Percentiles rank a stretch among this genome's conserved stretches.
Conservation (phyloP, 2,329 filamentous ascomycete species). For the Beauveria rudraprayagi region DNA sequence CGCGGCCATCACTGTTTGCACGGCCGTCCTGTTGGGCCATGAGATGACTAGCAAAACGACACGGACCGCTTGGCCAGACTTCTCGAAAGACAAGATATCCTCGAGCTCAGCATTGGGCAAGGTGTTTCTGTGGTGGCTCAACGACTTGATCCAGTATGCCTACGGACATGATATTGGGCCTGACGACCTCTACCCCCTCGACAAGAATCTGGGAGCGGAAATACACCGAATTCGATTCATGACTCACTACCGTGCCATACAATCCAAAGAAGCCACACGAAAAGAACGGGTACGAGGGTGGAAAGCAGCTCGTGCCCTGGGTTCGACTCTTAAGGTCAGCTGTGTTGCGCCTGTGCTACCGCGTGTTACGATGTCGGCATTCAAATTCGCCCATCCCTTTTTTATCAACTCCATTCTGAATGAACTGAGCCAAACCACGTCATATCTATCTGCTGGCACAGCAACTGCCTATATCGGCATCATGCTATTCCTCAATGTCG, state of each 20-base stretch:
- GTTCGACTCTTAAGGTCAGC: background rate
- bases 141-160: conserved; percentile 1
- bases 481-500: background rate
- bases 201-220: background rate
- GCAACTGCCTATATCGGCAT: background rate
- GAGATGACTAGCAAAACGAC: background rate
- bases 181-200: background rate
- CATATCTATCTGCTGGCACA: background rate
- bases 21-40: background rate
- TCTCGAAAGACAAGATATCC: background rate
- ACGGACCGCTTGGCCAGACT: background rate
- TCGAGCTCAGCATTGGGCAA: background rate
- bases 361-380: background rate
- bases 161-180: background rate
- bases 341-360: background rate
- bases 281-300: background rate
- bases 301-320: background rate
- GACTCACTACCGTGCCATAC: background rate
- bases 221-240: conserved; percentile 1
- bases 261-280: background rate
- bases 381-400: conserved; percentile 1
- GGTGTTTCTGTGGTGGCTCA: conserved; percentile 4
- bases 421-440: background rate
- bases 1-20: background rate
- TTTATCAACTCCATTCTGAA: conserved; percentile 3